Base-by-base conservation (phyloP, 2,329 filamentous ascomycete species). In the Colletotrichum abscissum region DNA sequence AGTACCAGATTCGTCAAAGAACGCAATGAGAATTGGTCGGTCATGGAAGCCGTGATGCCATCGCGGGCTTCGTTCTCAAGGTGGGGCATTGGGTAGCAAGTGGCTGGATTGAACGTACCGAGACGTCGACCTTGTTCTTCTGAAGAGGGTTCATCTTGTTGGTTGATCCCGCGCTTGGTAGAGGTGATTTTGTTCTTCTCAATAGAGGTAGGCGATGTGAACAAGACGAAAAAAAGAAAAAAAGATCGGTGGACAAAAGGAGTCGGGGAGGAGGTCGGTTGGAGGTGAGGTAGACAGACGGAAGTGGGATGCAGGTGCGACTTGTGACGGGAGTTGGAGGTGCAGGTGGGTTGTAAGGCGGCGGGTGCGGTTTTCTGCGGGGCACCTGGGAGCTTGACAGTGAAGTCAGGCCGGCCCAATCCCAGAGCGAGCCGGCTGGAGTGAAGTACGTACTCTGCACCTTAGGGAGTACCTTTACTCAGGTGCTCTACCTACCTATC, bases 101-200 rank as follows among this genome's bases (percentile, higher is more conserved):
- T 56, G 65, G 69, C 72, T 69, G 74, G 73, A 59, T 63, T 60
- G 30, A 33, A 90, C 94, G 87, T 87, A 98, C 97, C 88, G 90
- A 95, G 86, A 98, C 90, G 86, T 99, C 97, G 80, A 98, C 90
- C 89, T 99, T 98, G 90, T 98, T 98, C 90, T 97, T 95, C 89
- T 98, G 94, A 84, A 95, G 95, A 79, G 96, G 96, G 84, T 98
- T 98, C 95, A 98, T 97, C 77, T 78, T 88, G 84, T 57, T 42
- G 46, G 55, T 14, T 26, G 30, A 28, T 16, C 16, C 60, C 38
- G 54, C 57, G 33, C 42, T 62, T 30, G 56, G 26, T 56, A 16
- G n/a, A 11, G 11, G 5, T 24, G 12, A 35, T 35, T 11, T 30
- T n/a, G 28, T 26, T 30, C 16, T 11, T 35, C 26, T 65, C 46